Evolutionary conservation across 768 basidiomycete genomes (phyloP), one percentile per base, ranked within the genome.

Genomic region (Naganishia antarctica): DNA sequence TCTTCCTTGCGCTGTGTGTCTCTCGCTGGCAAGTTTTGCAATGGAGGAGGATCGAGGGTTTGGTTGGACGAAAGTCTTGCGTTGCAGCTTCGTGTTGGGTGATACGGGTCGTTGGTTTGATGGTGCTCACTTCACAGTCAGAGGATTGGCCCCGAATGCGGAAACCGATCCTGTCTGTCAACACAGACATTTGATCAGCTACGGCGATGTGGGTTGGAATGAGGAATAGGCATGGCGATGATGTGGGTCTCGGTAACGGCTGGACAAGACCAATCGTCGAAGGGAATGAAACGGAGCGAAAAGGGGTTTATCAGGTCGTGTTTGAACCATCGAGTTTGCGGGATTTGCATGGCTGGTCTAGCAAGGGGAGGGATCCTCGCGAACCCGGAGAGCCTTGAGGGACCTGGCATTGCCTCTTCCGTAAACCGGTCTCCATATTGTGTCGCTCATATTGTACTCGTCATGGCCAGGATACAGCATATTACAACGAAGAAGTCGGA

Each of bases 161-260:
- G 53, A 21, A 57, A 40, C 5, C 6, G 53, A 40, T 57, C 53
- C 53, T 57, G 53, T 57, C 26, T 57, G 53, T 41, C 2, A 44
- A n/a, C 25, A 41, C 53, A 57, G 26, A 57, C 53, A 57, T n/a
- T n/a, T 25, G 53, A 57, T 57, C 43, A 44, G 53, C 31, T 57
- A 8, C 32, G 37, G 53, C 53, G 21, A 23, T 4, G 13, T 40
- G 37, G 53, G 25, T 15, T n/a, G 34, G 21, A 1, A 25, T 26
- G 23, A 37, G 53, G 28, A 25, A 12, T 4, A 29, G 34, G 21
- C 21, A 37, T 41, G 53, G 53, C 34, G 53, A n/a, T 40, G 34
- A 57, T 41, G 31, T 21, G 53, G 23, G 18, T 15, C 32, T 3
- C 23, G 5, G 6, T 21, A 23, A 8, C 37, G 53, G 53, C 15